Evolutionary conservation across 495 filamentous ascomycete genomes (phyloP).

Genomic region (Chaetomium tenue): DNA sequence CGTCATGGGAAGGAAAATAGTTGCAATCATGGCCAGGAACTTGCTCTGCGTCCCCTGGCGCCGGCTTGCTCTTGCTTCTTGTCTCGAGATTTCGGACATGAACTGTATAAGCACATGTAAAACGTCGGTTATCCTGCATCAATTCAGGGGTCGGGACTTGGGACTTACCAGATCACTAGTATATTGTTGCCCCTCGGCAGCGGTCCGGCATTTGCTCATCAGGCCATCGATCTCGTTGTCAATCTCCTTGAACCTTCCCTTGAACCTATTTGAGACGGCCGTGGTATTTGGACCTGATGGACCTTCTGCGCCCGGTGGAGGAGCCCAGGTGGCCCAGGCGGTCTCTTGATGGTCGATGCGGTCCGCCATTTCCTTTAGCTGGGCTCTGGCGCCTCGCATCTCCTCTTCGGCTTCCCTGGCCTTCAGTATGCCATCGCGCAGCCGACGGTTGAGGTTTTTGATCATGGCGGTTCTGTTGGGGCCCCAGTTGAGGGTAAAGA

Average conservation of each 20-base stretch:
- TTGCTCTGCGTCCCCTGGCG: slow-evolving; percentile 12
- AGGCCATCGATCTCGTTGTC: slow-evolving; percentile 16
- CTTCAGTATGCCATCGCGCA: not conserved
- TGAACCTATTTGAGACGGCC: slow-evolving; percentile 9
- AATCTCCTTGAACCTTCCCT: slow-evolving; percentile 19
- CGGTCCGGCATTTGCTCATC: slow-evolving; percentile 18
- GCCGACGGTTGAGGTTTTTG: not conserved
- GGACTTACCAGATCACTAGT: slow-evolving; percentile 18
- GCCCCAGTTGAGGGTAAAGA: not conserved
- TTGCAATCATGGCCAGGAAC: slow-evolving; percentile 23
- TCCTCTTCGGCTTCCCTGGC: slow-evolving; percentile 17
- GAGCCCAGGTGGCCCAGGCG: not conserved
- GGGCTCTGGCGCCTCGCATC: not conserved
- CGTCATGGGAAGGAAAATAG: slow-evolving; percentile 25
- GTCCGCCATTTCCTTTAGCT: slow-evolving; percentile 14
- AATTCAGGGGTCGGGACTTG: no score
- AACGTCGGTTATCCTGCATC: no score
- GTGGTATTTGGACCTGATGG: not conserved
- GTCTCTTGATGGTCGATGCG: slow-evolving; percentile 2
- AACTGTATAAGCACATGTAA: slow-evolving; percentile 1
- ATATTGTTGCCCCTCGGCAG: slow-evolving; percentile 10
- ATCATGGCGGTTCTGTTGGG: not conserved
- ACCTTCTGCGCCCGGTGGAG: not conserved
- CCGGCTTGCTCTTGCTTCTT: slow-evolving; percentile 2
- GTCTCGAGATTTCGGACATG: slow-evolving; percentile 15